Base-by-base conservation (phyloP, 495 filamentous ascomycete species). In the Xylaria flabelliformis region DNA sequence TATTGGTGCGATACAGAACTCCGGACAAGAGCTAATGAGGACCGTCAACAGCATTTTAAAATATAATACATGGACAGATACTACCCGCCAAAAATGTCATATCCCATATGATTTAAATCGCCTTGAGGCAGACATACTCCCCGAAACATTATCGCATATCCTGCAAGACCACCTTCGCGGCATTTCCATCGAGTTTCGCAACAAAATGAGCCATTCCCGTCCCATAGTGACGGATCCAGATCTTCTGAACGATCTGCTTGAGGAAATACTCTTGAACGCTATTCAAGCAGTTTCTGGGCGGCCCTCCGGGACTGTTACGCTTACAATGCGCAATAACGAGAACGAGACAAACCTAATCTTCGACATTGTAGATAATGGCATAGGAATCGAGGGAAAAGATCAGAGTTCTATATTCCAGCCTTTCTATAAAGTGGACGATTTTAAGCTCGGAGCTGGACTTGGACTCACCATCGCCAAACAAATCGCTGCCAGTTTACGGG, bases 41-140 rank as follows among this genome's bases (percentile, higher is more conserved):
- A 73, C 64, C n/a, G 72, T 73, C 34, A 73, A 73, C 15, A 73
- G 61, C 67, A 73, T 73, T 13, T 51, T 73, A 17, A 73, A 67
- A 21, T 69, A 70, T 21, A 73, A 73, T 21, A 26, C 66, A 4
- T 73, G 72, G 72, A 41, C 72, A 4, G 72, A 73, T 24, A 55
- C 55, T n/a, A 53, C 3, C 12, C 24, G 64, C 32, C 41, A 32
- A 1, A 67, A 44, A 53, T 39, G 1, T 12, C 26, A 36, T 53
- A 67, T 10, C 3, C 29, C 9, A 4, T 67, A 67, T 24, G 64
- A 67, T 8, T 39, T 67, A 5, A 21, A 17, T n/a, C 32, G 24
- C 26, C 64, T 67, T 1, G 64, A 67, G 32, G 29, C 7, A 19
- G 64, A 67, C 24, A 67, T 67, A 7, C 64, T 67, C 24, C 64